These are phyloP conservation scores for Pisolithus marmoratus DNA, from an alignment of 768 basidiomycete genomes.

Conservation along the genomic window DNA sequence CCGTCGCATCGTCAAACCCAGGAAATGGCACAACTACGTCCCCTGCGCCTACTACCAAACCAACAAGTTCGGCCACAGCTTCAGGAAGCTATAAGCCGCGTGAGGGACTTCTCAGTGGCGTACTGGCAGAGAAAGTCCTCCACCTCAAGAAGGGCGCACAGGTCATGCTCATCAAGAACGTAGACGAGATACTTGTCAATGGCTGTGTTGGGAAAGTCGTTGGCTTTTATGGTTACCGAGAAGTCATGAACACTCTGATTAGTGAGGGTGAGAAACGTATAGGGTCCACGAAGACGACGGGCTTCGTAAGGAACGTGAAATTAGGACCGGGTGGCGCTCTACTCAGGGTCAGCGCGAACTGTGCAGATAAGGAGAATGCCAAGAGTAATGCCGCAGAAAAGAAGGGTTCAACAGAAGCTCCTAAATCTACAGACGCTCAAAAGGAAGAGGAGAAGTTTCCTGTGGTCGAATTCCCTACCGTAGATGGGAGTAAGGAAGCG, in stretches of 20 bases:
- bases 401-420: constrained; percentile 18
- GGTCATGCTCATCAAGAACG: constrained; percentile 69
- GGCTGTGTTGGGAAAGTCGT: constrained; percentile 60
- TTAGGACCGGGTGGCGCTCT: constrained; percentile 25
- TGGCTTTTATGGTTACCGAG: constrained; percentile 38
- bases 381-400: constrained; percentile 4
- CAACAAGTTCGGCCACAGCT: constrained; percentile 2
- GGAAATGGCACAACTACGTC: not conserved
- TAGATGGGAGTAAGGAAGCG: constrained; percentile 36
- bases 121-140: constrained; percentile 55
- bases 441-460: constrained; percentile 40
- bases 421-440: constrained; percentile 25
- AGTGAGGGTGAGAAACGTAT: constrained; percentile 23
- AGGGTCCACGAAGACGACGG: constrained; percentile 23
- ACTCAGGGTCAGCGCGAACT: constrained; percentile 1
- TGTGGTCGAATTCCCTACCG: constrained; percentile 41
- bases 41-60: constrained; percentile 30
- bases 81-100: constrained; percentile 27
- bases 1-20: not conserved
- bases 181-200: constrained; percentile 57
- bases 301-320: constrained; percentile 31
- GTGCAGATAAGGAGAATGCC: constrained; percentile 31
- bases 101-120: constrained; percentile 51
- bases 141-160: constrained; percentile 58
- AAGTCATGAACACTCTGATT: constrained; percentile 11